Base-by-base conservation (phyloP, 2,329 filamentous ascomycete genomes). In the Neoascochyta sp. region DNA sequence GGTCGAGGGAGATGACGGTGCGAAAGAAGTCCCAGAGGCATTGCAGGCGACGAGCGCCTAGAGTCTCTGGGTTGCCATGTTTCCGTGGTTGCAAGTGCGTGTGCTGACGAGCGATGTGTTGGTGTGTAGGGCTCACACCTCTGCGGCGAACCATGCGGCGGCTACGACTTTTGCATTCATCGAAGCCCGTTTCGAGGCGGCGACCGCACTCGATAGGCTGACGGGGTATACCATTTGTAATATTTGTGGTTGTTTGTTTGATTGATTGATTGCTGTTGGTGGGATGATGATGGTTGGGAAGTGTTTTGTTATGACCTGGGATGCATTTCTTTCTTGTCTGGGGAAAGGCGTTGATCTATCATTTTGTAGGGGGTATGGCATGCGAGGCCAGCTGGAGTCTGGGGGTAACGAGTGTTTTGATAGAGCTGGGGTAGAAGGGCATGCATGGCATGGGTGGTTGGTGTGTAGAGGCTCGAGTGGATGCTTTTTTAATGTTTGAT, bases 131-230 rank as follows among this genome's bases (percentile, higher is more conserved):
- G 32, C 42, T 62, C 28, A 57, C 57, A 34, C 57, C 59, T 43
- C 43, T 63, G 23, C 45, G 48, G 34, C 52, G 56, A 33, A 63
- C 59, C 16, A 48, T 63, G 42, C 50, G 53, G 37, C 48, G 54
- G 32, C 47, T 63, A 35, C 45, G 46, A 35, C 49, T 54, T 36
- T 51, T 63, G 27, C 59, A 63, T 48, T 63, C 59, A 19, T 62
- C 59, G 16, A 46, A 34, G 36, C 34, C 47, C 22, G 45, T 24
- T 32, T 32, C 51, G 27, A 41, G 47, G 35, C 44, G 43, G 40
- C 50, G 52, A 24, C 47, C 53, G 23, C 45, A 52, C 37, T 58
- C 52, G 21, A 44, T 55, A 37, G 41, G 43, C 44, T 58, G 45
- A 58, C 35, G 29, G 27, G 36, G 12, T 43, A 45, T 41, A 47